Base-by-base conservation (phyloP, 495 filamentous ascomycete species). In the Aspergillus avenaceus region DNA sequence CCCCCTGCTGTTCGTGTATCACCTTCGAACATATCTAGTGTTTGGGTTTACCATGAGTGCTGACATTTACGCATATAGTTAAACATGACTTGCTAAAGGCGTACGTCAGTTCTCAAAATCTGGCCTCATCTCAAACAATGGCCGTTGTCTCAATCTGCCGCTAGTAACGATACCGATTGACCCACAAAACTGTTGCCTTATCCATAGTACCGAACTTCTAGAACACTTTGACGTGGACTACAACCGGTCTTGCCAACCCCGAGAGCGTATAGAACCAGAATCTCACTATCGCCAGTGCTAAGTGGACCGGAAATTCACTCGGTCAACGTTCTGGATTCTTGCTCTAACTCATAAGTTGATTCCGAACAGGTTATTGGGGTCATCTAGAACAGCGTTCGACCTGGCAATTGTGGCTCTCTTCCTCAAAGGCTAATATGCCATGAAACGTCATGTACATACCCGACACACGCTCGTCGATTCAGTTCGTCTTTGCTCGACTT, bases 381-480 rank as follows among this genome's bases (percentile, higher is more conserved):
- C 9, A 14, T 38, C 16, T 19, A 38, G 3, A 32, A 36, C 8
- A 9, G n/a, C 40, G 22, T 16, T 25, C 11, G 16, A 29, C 6
- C n/a, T 12, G 11, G 14, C 14, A n/a, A 47, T 61, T 42, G 67
- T 38, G 53, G 49, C 43, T 67, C 74, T 58, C 80, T 69, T 54
- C 79, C 75, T 48, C n/a, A n/a, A 91, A 59, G 16, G 74, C 75
- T 25, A 92, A 66, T 14, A 95, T 86, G 44, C 84, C 77, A 8
- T 63, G 63, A 8, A 95, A 61, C 58, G 71, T 82, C 13, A 93
- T 74, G 76, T 2, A 84, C 67, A 63, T 95, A 95, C 88, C 88
- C 93, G 22, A 72, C 64, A 88, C 89, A 95, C 23, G 87, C 85
- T 44, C 84, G 74, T 51, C 75, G 70, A 59, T 93, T 88, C 28